These are phyloP conservation scores for Komagataella ulmi DNA, from an alignment of 805 yeast species.

Conservation along the genomic window DNA sequence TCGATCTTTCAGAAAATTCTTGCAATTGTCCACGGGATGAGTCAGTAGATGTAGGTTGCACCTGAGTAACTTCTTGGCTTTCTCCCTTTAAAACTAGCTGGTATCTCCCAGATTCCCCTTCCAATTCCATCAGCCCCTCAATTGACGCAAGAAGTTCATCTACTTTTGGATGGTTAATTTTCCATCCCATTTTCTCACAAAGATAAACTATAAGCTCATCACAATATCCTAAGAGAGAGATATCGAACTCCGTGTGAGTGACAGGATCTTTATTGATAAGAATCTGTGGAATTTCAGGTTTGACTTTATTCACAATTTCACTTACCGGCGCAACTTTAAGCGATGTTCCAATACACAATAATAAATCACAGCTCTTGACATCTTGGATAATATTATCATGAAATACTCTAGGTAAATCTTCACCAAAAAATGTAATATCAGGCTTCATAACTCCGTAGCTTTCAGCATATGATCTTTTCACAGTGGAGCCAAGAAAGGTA, in stretches of 20 bases:
- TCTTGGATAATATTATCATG: conserved; percentile 50
- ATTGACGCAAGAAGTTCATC: conserved; percentile 19
- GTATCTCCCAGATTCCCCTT: conserved; percentile 12
- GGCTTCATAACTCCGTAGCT: conserved; percentile 82
- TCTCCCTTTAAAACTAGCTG: neutral
- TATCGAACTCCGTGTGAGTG: conserved; percentile 66
- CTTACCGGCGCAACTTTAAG: conserved; percentile 87
- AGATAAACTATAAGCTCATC: conserved; percentile 70
- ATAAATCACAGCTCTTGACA: conserved; percentile 54
- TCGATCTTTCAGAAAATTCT: neutral
- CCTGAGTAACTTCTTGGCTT: too few species aligned
- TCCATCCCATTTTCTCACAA: conserved; percentile 45
- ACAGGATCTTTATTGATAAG: conserved; percentile 69
- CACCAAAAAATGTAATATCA: conserved; percentile 87
- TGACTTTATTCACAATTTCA: conserved; percentile 67
- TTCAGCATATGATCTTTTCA: conserved; percentile 18
- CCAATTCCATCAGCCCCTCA: conserved; percentile 14
- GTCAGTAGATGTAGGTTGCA: neutral
- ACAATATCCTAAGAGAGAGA: conserved; percentile 64
- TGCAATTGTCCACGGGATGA: neutral
- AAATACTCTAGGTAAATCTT: conserved; percentile 58
- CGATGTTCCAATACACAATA: conserved; percentile 83
- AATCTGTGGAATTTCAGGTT: conserved; percentile 69
- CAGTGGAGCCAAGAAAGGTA: neutral
- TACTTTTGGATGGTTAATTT: conserved; percentile 41